phyloP scores from a whole-genome alignment of 345 rosid genomes.

The Lumnitzera racemosa region DNA sequence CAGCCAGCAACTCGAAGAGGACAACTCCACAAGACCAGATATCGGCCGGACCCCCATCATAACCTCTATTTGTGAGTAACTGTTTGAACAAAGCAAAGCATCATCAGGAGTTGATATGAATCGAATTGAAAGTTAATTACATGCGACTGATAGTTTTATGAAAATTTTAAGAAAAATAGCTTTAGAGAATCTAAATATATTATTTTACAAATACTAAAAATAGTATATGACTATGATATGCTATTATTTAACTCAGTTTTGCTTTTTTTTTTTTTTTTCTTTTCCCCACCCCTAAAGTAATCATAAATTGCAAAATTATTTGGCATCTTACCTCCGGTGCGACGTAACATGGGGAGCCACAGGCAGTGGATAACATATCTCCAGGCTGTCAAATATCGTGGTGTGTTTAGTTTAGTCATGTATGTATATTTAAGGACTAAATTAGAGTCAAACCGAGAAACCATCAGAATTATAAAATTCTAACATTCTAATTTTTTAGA shows the following conservation, averaged over 20 bases:
- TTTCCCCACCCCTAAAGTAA: background rate
- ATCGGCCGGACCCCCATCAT: constrained; percentile 84
- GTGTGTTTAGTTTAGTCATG: background rate
- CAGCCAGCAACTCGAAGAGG: constrained; percentile 78
- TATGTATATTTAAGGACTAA: background rate
- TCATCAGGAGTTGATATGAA: constrained; percentile 8
- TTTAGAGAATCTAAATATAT: too few relatives aligned
- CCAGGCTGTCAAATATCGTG: constrained; percentile 42
- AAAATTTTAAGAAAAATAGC: too few relatives aligned
- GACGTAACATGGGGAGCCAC: constrained; percentile 88
- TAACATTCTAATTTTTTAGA: background rate
- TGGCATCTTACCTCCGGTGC: constrained; percentile 73
- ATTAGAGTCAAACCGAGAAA: background rate
- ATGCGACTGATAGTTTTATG: background rate
- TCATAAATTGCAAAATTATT: background rate
- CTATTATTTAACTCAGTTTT: too few relatives aligned
- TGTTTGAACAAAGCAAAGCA: constrained; percentile 22
- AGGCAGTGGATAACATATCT: constrained; percentile 73
- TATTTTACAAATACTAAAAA: too few relatives aligned
- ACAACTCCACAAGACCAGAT: constrained; percentile 93
- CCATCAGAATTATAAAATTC: background rate
- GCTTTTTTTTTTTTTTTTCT: too few relatives aligned
- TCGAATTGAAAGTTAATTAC: constrained; percentile 1
- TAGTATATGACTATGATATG: too few relatives aligned
- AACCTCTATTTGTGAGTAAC: constrained; percentile 67